These are phyloP conservation scores for Phoenix dactylifera DNA, from an alignment of 176 grass and related monocot genomes.

Conservation along the genomic window DNA sequence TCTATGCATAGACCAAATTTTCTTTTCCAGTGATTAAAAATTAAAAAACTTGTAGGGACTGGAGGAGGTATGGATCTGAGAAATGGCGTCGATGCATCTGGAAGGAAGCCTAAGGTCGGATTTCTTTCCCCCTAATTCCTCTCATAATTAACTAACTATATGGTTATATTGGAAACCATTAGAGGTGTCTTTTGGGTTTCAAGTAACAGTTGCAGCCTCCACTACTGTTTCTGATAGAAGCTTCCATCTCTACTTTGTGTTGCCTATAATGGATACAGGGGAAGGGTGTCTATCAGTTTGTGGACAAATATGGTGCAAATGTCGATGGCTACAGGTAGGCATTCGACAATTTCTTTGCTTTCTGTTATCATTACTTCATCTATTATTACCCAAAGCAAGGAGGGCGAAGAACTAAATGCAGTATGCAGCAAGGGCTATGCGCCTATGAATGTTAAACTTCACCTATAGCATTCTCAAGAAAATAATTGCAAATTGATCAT, in stretches of 20 bases:
- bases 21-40: too few relatives aligned
- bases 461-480: too few relatives aligned
- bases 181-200: too few relatives aligned
- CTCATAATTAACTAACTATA: neutral
- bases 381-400: neutral
- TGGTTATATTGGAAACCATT: neutral
- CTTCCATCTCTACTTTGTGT: constrained; percentile 1
- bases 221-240: neutral
- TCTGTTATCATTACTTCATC: neutral
- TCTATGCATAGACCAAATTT: neutral
- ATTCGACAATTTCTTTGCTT: neutral
- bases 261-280: constrained; percentile 29
- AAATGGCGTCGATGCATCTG: constrained; percentile 30
- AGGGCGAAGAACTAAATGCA: too few relatives aligned
- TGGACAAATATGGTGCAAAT: constrained; percentile 78
- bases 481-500: too few relatives aligned
- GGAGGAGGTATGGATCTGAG: constrained; percentile 36
- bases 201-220: too few relatives aligned
- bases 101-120: constrained; percentile 49
- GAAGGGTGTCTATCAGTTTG: constrained; percentile 73
- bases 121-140: neutral
- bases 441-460: too few relatives aligned
- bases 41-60: constrained; percentile 21
- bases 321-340: constrained; percentile 66
- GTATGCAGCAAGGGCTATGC: too few relatives aligned